These are phyloP conservation scores for Globisporangium cederbergense DNA, from an alignment of 352 stramenopile genomes.

Conservation along the genomic window DNA sequence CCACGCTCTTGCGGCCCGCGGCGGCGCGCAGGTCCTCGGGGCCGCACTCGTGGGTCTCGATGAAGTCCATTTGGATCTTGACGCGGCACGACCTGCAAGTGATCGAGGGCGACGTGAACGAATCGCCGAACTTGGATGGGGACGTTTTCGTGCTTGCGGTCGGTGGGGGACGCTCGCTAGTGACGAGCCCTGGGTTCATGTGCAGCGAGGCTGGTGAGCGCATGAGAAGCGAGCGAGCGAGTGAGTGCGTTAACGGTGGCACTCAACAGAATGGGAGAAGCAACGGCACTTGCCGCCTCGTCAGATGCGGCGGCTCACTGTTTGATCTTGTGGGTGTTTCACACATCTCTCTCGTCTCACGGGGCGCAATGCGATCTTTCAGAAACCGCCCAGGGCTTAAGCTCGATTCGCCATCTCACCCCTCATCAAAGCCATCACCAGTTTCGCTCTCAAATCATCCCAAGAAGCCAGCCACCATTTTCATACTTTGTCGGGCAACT, in stretches of 20 bases:
- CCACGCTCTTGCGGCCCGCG: slow-evolving; percentile 18
- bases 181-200: slow-evolving; percentile 58
- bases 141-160: not conserved
- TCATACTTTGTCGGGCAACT: not conserved
- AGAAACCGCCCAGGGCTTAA: not conserved
- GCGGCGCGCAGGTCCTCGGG: slow-evolving; percentile 12
- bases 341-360: not conserved
- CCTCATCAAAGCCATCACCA: not conserved
- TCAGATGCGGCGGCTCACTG: not conserved
- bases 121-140: not conserved
- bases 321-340: not conserved
- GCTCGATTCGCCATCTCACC: too few relatives aligned
- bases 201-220: not conserved
- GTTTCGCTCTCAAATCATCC: not conserved
- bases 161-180: slow-evolving; percentile 27
- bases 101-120: slow-evolving; percentile 25
- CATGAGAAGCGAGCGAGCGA: not conserved
- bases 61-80: slow-evolving; percentile 50
- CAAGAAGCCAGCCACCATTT: not conserved
- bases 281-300: not conserved
- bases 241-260: not conserved
- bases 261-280: not conserved
- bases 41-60: slow-evolving; percentile 61
- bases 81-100: slow-evolving; percentile 53
- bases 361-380: not conserved